Evolutionary conservation across 352 stramenopile species (phyloP).

Genomic region (Globisporangium emineosum): DNA sequence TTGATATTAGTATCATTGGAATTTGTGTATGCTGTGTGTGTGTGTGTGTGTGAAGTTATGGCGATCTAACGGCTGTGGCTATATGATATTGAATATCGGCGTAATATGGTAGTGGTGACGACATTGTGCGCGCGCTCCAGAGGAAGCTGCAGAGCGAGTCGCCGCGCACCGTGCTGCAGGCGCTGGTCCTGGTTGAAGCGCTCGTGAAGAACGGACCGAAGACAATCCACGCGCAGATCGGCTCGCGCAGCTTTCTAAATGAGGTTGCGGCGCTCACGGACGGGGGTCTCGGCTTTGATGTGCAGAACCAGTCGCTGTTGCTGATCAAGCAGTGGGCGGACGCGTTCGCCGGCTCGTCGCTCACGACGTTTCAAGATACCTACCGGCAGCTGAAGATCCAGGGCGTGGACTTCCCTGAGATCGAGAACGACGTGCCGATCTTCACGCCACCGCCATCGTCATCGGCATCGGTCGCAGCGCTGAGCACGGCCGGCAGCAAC

Average conservation of each 20-base stretch:
- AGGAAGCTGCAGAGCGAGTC: constrained; percentile 48
- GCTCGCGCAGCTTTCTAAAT: constrained; percentile 55
- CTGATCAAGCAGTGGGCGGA: constrained; percentile 84
- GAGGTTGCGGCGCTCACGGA: constrained; percentile 67
- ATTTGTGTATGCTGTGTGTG: not conserved
- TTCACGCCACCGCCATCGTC: constrained; percentile 62
- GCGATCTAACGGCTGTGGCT: not conserved
- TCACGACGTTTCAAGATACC: constrained; percentile 69
- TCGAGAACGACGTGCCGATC: constrained; percentile 62
- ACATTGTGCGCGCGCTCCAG: constrained; percentile 60
- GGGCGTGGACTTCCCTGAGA: constrained; percentile 62
- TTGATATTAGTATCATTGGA: not conserved
- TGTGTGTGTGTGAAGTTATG: not conserved
- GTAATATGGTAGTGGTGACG: constrained; percentile 36
- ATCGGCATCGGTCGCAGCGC: constrained; percentile 2
- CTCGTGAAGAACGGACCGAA: constrained; percentile 78
- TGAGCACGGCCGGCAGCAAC: constrained; percentile 16
- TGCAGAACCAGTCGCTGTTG: constrained; percentile 69
- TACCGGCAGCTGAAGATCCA: constrained; percentile 79
- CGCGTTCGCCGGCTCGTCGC: constrained; percentile 45
- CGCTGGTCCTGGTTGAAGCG: constrained; percentile 67
- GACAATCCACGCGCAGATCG: constrained; percentile 54
- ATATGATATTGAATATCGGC: not conserved
- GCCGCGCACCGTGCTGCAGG: constrained; percentile 40
- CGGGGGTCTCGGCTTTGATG: constrained; percentile 62